Base-by-base conservation (phyloP, 768 basidiomycete species). In the Leccinum barrowsii region DNA sequence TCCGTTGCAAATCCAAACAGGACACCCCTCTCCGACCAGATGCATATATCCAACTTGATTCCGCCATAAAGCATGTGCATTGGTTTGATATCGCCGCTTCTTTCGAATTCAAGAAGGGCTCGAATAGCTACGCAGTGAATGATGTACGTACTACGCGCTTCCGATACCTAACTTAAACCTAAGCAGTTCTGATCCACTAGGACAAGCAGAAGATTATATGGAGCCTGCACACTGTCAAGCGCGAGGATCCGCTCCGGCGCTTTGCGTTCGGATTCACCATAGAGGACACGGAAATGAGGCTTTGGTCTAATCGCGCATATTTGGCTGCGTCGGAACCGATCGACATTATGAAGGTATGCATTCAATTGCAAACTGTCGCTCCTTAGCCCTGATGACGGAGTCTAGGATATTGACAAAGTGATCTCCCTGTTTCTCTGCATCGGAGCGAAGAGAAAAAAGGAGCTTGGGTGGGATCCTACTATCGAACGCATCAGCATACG, bases 181-280 rank as follows among this genome's bases (percentile, higher is more conserved):
- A 5, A 42, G 4, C 12, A 21, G 12, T 46, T 46, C 19, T 21
- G n/a, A 22, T 47, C 4, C n/a, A 19, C 22, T 5, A 66, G 65
- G 60, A 63, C 19, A 32, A 58, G 44, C 3, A 1, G 19, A 64
- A 74, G 61, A 54, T 72, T 1, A 55, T 75, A 21, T 70, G 69
- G 69, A 65, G 59, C 48, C 46, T 71, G 19, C 60, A 65, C 24
- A 21, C 1, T 22, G 8, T 47, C 46, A 47, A 15, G 46, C 46
- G 22, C 46, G 46, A 47, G 12, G 46, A 46, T 7, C 44, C 44
- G 5, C 44, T 19, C 11, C n/a, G 44, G 10, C 19, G 44, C 12
- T 46, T 22, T 21, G 19, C 21, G 5, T 46, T 21, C 13, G 44
- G 44, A 22, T n/a, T 47, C 22, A 47, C 46, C 7, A 24, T 47